Evolutionary conservation across 108 stramenopile genomes (phyloP).

Genomic region (Cyclotella sp.): DNA sequence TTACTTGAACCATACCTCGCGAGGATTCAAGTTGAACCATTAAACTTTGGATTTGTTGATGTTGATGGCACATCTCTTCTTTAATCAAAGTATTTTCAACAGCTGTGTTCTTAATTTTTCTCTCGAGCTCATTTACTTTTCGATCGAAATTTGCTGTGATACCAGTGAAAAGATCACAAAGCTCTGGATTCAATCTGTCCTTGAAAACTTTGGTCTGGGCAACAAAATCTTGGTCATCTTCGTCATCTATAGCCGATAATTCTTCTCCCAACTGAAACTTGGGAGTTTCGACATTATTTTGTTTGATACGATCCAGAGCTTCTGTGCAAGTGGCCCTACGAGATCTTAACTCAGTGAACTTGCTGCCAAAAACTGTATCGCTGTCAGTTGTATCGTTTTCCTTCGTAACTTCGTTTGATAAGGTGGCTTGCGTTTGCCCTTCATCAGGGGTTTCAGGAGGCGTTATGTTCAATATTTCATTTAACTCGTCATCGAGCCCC

Average conservation of each 20-base stretch:
- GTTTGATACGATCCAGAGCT: neutral
- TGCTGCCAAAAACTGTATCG: neutral
- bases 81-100: conserved; percentile 13
- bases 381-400: neutral
- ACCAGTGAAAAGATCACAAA: neutral
- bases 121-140: conserved; percentile 14
- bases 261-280: neutral
- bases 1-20: neutral
- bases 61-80: conserved; percentile 17
- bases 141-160: neutral
- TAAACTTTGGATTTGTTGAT: conserved; percentile 17
- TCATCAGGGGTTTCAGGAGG: neutral
- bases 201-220: conserved; percentile 3
- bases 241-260: conserved; percentile 5
- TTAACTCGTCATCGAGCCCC: neutral
- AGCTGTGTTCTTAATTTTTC: neutral
- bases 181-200: neutral
- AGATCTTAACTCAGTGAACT: neutral
- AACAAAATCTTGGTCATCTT: conserved; percentile 8
- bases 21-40: neutral
- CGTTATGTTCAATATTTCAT: neutral
- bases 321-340: neutral
- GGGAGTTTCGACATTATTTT: neutral
- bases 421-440: neutral
- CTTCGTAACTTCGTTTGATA: neutral